Conservation (phyloP, 768 basidiomycete genomes). For the Hygrocybe coccinea region DNA sequence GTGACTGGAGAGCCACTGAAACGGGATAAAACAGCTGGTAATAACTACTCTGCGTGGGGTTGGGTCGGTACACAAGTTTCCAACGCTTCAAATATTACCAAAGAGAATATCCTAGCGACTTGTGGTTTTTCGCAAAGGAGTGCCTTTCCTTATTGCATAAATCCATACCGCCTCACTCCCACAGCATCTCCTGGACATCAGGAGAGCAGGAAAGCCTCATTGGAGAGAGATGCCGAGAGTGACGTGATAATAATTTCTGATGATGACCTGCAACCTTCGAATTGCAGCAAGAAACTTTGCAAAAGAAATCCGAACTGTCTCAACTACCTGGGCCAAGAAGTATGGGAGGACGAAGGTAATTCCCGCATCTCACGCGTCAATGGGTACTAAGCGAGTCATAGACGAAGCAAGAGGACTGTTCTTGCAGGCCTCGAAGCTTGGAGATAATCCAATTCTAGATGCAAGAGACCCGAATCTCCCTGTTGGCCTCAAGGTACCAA, state of each 20-base stretch:
- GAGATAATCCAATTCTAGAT: constrained; percentile 48
- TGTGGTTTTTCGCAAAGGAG: constrained; percentile 61
- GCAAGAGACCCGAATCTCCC: constrained; percentile 54
- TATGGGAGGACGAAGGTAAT: constrained; percentile 72
- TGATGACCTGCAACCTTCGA: constrained; percentile 46
- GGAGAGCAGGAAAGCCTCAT: constrained; percentile 6
- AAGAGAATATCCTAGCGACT: constrained; percentile 59
- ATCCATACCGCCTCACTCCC: constrained; percentile 42
- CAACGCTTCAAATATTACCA: constrained; percentile 53
- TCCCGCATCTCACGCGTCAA: constrained; percentile 13
- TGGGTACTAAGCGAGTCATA: constrained; percentile 22
- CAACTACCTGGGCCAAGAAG: constrained; percentile 80
- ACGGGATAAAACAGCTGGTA: constrained; percentile 46
- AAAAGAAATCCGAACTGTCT: constrained; percentile 78
- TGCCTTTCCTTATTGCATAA: constrained; percentile 49
- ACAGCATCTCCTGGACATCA: neutral
- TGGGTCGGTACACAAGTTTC: constrained; percentile 73
- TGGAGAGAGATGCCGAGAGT: constrained; percentile 45
- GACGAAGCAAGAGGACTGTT: constrained; percentile 50
- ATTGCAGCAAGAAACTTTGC: constrained; percentile 66
- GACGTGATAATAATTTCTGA: constrained; percentile 71
- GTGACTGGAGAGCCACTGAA: constrained; percentile 60
- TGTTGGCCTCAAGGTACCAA: constrained; percentile 70
- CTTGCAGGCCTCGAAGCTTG: constrained; percentile 48
- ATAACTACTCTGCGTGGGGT: constrained; percentile 56